Evolutionary conservation across 2,329 filamentous ascomycete genomes (phyloP), one percentile per base, ranked within the genome.

Genomic region (Exophiala spinifera): DNA sequence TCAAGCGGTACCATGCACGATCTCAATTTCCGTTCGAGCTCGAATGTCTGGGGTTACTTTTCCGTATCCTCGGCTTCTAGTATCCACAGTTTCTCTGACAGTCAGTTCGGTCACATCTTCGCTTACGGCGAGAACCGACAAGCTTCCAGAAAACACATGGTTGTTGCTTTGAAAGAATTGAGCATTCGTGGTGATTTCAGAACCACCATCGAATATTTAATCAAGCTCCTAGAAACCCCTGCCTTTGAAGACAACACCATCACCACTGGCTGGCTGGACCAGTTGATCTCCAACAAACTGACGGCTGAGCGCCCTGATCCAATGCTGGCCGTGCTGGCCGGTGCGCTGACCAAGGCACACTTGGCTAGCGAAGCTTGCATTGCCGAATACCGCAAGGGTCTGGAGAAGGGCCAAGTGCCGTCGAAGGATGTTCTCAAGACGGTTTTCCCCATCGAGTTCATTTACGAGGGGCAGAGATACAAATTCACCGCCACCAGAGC

Each of bases 21-120:
- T 70, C 79, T 99, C 69, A 99, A 99, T 81, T 99, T 99, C 84
- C 85, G 94, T 70, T 95, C 88, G 78, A 96, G 91, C 72, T 97
- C 94, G 61, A 99, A 99, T 65, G 94, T 97, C 53, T 99, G 94
- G 94, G 94, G 94, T 81, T 99, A 99, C 76, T 99, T 99, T 84
- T 99, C 94, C 49, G 94, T 99, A 72, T 89, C 91, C 77, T 94
- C 91, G 8, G 87, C 91, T 52, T 92, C 91, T 77, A 91, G 91
- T 74, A 99, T 99, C 63, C 94, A 99, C 83, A 96, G 90, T 74
- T 99, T 96, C 81, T 97, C 94, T 6, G 94, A 99, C 78, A 95
- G 89, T 68, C 94, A 99, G 70, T 99, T 99, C 66, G 94, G 94
- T 75, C 94, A 99, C 76, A 99, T 99, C 65, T 99, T 99, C 73